Conservation (phyloP, 768 basidiomycete genomes). For the Clitopilus hobsonii region DNA sequence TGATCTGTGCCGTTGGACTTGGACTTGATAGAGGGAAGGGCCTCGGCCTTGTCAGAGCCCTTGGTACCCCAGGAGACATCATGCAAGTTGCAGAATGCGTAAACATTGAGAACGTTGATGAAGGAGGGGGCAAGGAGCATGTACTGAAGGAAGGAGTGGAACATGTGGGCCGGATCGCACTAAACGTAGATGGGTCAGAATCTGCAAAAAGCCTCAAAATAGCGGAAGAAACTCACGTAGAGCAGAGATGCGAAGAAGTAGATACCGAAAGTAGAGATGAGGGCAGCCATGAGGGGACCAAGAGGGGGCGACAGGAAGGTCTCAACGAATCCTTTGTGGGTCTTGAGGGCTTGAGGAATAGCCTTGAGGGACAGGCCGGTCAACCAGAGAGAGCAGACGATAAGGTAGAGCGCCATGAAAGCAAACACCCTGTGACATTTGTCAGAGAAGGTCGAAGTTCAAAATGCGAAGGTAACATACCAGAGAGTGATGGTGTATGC, state of each 20-base stretch:
- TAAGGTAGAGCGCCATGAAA: slow-evolving; percentile 77
- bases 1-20: slow-evolving; percentile 59
- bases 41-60: slow-evolving; percentile 82
- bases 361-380: slow-evolving; percentile 75
- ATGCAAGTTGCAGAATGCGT: slow-evolving; percentile 96
- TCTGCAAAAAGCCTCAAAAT: neutral
- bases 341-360: slow-evolving; percentile 44
- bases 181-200: slow-evolving; percentile 21
- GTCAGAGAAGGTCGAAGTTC: neutral
- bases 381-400: slow-evolving; percentile 82
- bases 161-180: slow-evolving; percentile 97
- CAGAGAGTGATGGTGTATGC: slow-evolving; percentile 76
- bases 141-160: slow-evolving; percentile 91
- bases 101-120: slow-evolving; percentile 92
- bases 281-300: slow-evolving; percentile 79
- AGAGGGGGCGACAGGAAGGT: slow-evolving; percentile 75
- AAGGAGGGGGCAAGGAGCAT: slow-evolving; percentile 86
- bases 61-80: slow-evolving; percentile 96
- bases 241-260: slow-evolving; percentile 81
- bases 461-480: slow-evolving; percentile 29
- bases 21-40: slow-evolving; percentile 62
- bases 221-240: slow-evolving; percentile 55
- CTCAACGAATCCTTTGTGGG: slow-evolving; percentile 48
- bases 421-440: slow-evolving; percentile 65
- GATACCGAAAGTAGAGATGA: slow-evolving; percentile 87